These are phyloP conservation scores for Bisporella sp. DNA, from an alignment of 2,329 filamentous ascomycete genomes.

Conservation along the genomic window DNA sequence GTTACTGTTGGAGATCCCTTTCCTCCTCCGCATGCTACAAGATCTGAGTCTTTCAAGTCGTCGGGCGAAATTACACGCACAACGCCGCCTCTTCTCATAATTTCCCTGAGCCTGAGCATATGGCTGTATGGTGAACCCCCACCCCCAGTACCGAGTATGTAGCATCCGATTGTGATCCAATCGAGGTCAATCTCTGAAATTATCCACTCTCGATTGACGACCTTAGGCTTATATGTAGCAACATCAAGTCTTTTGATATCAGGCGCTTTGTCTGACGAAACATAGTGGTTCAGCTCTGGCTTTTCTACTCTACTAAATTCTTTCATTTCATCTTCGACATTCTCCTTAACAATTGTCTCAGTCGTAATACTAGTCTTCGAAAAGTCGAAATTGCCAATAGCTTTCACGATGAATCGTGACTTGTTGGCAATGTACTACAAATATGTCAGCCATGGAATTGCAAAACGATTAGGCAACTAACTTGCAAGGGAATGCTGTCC, in stretches of 20 bases:
- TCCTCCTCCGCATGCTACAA: slow-evolving; percentile 38
- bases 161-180: slow-evolving; percentile 40
- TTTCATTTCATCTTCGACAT: slow-evolving; percentile 9
- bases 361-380: slow-evolving; percentile 14
- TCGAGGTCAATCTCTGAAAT: slow-evolving; percentile 37
- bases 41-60: slow-evolving; percentile 35
- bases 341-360: slow-evolving; percentile 13
- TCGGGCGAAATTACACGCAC: slow-evolving; percentile 35
- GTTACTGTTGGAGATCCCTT: slow-evolving; percentile 37
- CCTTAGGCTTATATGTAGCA: slow-evolving; percentile 27
- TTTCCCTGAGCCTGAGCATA: slow-evolving; percentile 34
- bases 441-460: too few species aligned
- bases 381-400: slow-evolving; percentile 28
- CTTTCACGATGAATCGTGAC: slow-evolving; percentile 31
- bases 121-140: slow-evolving; percentile 39
- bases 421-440: slow-evolving; percentile 17
- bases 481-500: slow-evolving; percentile 13
- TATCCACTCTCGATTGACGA: slow-evolving; percentile 30
- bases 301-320: slow-evolving; percentile 2
- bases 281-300: too few species aligned
- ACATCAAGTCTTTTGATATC: slow-evolving; percentile 21
- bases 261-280: slow-evolving; percentile 5
- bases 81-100: slow-evolving; percentile 32
- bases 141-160: slow-evolving; percentile 40
- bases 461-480: too few species aligned